Base-by-base conservation (phyloP, 257 asterid species). In the Orobanche coerulescens region DNA sequence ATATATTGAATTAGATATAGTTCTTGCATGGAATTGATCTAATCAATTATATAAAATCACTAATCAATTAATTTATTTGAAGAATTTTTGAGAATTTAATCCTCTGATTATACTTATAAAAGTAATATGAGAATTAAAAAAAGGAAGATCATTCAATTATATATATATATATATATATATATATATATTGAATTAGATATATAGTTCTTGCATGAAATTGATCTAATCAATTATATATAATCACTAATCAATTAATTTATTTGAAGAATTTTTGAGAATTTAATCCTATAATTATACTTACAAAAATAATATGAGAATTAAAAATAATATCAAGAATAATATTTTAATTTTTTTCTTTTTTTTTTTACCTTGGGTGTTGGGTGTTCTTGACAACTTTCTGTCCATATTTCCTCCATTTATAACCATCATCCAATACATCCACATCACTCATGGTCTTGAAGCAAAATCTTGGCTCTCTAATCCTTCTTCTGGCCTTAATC, bases 341-440 rank as follows among this genome's bases (percentile, higher is more conserved):
- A n/a, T n/a, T n/a, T n/a, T n/a, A n/a, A n/a, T n/a, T n/a, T n/a
- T n/a, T n/a, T n/a, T n/a, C n/a, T n/a, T n/a, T n/a, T n/a, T n/a
- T n/a, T n/a, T n/a, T n/a, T n/a, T 66, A 91, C 98, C 98, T 88
- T 30, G 98, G 98, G 76, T 88, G 96, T 68, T 85, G 92, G 52
- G 98, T 88, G 81, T 91, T 84, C 81, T 91, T 91, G 57, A 91
- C 98, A 52, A 88, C 95, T 75, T 91, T 91, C 60, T 91, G 98
- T 0, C 98, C 98, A 73, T 91, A 91, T 72, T 91, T 91, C 73
- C 98, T 82, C 98, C 98, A 91, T 61, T 91, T 91, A 47, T 91
- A 91, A 24, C 98, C 98, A 81, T 91, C 98, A 75, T 91, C 98
- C 58, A 88, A 60, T 7, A 91, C 93, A 81, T 91, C 98, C 30